Conservation (phyloP, 2,329 filamentous ascomycete species). For the Gremmenia infestans region DNA sequence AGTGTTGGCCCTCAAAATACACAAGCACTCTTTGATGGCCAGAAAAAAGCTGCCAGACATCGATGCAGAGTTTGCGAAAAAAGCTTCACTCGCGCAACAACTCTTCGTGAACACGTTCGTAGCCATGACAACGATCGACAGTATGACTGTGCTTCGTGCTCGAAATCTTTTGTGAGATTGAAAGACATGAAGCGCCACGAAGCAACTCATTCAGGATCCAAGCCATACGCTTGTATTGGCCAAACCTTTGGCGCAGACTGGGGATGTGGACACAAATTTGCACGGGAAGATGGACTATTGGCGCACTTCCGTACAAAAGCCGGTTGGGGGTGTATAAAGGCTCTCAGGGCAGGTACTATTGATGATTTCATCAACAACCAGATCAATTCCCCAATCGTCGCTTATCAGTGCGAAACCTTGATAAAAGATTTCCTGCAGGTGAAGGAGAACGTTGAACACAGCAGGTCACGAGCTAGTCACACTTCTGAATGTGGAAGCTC, state of each 20-base stretch:
- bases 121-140: slow-evolving; percentile 80
- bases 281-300: slow-evolving; percentile 3
- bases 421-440: neutral
- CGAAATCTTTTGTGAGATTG: neutral
- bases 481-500: neutral
- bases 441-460: neutral
- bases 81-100: slow-evolving; percentile 2
- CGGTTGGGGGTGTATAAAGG: slow-evolving; percentile 4
- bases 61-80: neutral
- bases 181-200: slow-evolving; percentile 5
- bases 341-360: neutral
- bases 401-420: too few relatives aligned
- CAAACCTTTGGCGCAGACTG: neutral
- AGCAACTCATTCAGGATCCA: neutral
- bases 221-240: neutral
- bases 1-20: too few relatives aligned
- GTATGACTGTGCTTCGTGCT: slow-evolving; percentile 53
- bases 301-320: neutral
- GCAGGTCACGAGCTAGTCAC: neutral
- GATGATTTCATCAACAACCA: neutral
- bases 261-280: slow-evolving; percentile 3
- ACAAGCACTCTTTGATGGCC: too few relatives aligned
- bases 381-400: neutral
- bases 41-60: too few relatives aligned
- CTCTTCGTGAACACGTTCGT: slow-evolving; percentile 54